Evolutionary conservation across 2,329 filamentous ascomycete genomes (phyloP), one percentile per base, ranked within the genome.

Genomic region (Calcarisporium arbuscula): DNA sequence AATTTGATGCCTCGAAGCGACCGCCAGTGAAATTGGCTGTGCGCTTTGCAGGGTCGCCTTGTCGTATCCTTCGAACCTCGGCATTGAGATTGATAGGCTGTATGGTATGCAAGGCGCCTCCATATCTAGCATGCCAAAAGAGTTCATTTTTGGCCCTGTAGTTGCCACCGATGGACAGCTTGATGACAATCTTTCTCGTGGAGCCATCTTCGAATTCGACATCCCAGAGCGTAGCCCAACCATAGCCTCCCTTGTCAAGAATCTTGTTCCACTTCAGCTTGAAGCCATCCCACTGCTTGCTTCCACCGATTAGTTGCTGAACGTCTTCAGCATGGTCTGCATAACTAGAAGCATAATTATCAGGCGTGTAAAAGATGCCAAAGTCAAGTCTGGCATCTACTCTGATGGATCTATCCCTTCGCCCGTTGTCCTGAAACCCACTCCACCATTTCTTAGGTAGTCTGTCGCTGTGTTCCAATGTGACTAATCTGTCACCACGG

Each of bases 41-140:
- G n/a, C n/a, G n/a, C n/a, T n/a, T n/a, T n/a, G n/a, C n/a, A n/a
- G n/a, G n/a, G n/a, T n/a, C n/a, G n/a, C n/a, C n/a, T n/a, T n/a
- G n/a, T n/a, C 22, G 22, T 14, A 25, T 14, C 10, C 14, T 14
- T 25, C 22, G 22, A 25, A 25, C 22, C 10, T 14, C 10, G 7
- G 25, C 19, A 14, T 38, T 12, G 3, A 55, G 20, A 22, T 59
- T 40, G 8, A 55, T 15, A 14, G 46, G 16, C 26, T 56, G 54
- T 5, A 53, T 43, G 8, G 48, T 49, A 23, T 58, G 53, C 8
- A 42, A 44, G 35, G 45, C 48, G 3, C 47, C 46, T 2, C 35
- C 19, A 28, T 56, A 58, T 23, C 50, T 46, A 26, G 44, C 25
- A 30, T 56, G 53, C 43, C 47, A 56, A 2, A 4, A 4, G 2